phyloP scores from a whole-genome alignment of 192 early-diverging fungal species.

The Nowakowskiella sp. region DNA sequence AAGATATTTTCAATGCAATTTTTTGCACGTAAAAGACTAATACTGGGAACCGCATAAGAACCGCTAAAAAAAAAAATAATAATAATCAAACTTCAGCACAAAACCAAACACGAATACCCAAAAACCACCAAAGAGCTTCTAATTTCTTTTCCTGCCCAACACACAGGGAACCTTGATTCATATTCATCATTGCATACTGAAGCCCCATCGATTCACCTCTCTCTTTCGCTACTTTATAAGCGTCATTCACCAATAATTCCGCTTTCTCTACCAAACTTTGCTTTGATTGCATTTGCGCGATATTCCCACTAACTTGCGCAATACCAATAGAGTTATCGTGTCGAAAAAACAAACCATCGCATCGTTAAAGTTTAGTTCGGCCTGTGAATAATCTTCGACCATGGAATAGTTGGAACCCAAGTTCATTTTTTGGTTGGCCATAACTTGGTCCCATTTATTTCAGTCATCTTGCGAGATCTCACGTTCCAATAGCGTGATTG shows the following conservation, averaged over 20 bases:
- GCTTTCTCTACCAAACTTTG: conserved; percentile 8
- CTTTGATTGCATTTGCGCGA: conserved; percentile 25
- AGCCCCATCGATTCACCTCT: conserved; percentile 17
- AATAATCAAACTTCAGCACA: no score
- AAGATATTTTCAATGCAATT: no score
- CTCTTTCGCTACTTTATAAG: conserved; percentile 16
- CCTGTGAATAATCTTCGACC: background rate
- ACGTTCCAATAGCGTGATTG: no score
- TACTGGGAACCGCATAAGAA: no score
- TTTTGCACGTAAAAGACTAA: no score
- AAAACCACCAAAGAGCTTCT: conserved; percentile 30
- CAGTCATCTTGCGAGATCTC: conserved; percentile 7
- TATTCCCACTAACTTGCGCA: conserved; percentile 27
- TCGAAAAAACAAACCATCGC: conserved; percentile 13
- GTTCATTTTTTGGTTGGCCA: conserved; percentile 25
- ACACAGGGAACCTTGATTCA: conserved; percentile 23
- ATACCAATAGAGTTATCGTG: conserved; percentile 23
- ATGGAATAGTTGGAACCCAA: conserved; percentile 13
- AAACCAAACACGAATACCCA: no score
- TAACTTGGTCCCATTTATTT: conserved; percentile 8
- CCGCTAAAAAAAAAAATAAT: no score
- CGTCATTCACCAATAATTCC: conserved; percentile 10
- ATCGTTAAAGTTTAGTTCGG: conserved; percentile 11
- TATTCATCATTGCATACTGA: conserved; percentile 30
- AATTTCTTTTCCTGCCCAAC: conserved; percentile 4